Conservation (phyloP, 1,284 basidiomycete species). For the Trichosporon ovoides region DNA sequence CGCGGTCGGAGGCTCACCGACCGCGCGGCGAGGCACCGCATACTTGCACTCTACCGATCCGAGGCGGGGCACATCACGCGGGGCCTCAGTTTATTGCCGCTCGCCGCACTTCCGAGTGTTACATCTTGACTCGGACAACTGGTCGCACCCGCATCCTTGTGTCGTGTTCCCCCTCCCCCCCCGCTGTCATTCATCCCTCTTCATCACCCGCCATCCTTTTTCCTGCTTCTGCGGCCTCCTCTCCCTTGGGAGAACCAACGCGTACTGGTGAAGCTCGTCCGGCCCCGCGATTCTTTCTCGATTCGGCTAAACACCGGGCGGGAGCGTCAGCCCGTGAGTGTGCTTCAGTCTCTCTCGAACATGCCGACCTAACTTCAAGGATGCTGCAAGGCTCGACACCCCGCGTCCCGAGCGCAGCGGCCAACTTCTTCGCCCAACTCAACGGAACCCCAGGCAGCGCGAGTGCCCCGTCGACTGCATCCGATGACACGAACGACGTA, state of each 20-base stretch:
- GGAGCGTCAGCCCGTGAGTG: not conserved
- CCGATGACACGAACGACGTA: not conserved
- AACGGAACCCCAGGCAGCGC: not conserved
- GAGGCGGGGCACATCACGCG: no score
- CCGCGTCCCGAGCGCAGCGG: conserved; percentile 1
- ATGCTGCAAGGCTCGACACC: conserved; percentile 5
- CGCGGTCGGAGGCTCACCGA: no score
- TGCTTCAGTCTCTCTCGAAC: not conserved
- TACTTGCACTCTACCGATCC: no score
- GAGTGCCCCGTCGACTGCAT: not conserved
- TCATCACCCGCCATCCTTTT: no score
- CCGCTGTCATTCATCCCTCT: no score
- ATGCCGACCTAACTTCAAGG: not conserved
- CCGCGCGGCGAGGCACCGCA: no score
- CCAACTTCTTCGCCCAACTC: not conserved
- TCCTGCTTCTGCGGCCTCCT: no score
- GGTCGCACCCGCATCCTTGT: no score
- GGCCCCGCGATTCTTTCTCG: not conserved
- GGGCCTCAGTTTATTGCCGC: no score
- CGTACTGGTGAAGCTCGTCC: not conserved
- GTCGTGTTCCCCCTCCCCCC: no score
- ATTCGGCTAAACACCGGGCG: conserved; percentile 1
- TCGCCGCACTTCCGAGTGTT: no score
- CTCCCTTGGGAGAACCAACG: not conserved
- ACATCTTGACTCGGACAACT: no score